Evolutionary conservation across 2,329 filamentous ascomycete species (phyloP), one percentile per base, ranked within the genome.

Genomic region (Phialophora chinensis): DNA sequence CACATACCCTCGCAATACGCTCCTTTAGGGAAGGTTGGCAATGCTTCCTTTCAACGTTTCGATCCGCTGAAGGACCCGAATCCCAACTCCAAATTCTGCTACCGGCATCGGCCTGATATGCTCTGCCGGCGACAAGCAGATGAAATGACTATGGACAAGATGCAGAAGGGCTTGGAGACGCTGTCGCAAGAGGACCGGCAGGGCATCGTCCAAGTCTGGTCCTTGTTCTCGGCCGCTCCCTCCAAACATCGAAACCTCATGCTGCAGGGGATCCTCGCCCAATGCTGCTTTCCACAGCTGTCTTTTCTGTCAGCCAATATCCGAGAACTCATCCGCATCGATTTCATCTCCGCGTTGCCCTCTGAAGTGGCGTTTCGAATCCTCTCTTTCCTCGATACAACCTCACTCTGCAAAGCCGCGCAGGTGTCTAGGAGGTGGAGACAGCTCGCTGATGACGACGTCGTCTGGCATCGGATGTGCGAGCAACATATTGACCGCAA

Each of bases 401-500:
- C 91, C 1, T 97, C 94, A 0, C 85, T 99, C 0, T 98, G 95
- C 83, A 97, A 97, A 77, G 94, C 95, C 1, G 92, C 95, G 0
- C 93, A 97, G 78, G 95, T 99, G 63, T 97, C 92, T 76, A 87
- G 89, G 66, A 86, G 90, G 73, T 99, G 95, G 95, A 87, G 92
- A 69, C 87, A 87, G 65, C 82, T 99, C 49, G 94, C 95, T n/a
- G 95, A 98, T 74, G 94, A 97, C 75, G 94, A 99, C 77, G 91
- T 96, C 8, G 94, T 99, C 3, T 99, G 95, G 95, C 91, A 97
- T 76, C 91, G 90, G 70, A 97, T 98, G 93, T 99, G 95, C 76
- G 93, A 97, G 78, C 94, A 98, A 76, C 93, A 97, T 77, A 96
- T 97, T 73, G 92, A 96, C 76, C 85, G 92, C 67, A 96, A 96